Evolutionary conservation across 2,329 filamentous ascomycete genomes (phyloP).

Genomic region (Aspergillus brasiliensis): DNA sequence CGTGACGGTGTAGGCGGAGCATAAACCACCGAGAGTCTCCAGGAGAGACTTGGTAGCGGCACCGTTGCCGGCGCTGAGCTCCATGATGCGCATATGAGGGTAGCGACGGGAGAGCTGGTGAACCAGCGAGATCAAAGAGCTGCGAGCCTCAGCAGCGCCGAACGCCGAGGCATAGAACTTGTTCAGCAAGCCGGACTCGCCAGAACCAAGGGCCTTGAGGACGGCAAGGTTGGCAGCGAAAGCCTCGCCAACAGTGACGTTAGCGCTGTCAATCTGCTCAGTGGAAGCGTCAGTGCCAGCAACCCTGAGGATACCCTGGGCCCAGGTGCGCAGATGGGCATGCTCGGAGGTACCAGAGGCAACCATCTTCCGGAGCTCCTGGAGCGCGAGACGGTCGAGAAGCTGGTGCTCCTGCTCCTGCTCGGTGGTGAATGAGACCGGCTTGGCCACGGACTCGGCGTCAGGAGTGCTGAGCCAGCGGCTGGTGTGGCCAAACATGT

Average conservation of each 20-base stretch:
- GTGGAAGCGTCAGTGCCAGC: no score
- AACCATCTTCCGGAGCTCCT: no score
- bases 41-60: constrained; percentile 44
- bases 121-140: constrained; percentile 23
- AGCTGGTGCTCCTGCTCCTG: no score
- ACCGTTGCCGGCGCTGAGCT: constrained; percentile 50
- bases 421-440: no score
- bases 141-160: constrained; percentile 25
- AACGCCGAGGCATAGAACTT: background rate
- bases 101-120: constrained; percentile 43
- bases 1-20: constrained; percentile 48
- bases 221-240: no score
- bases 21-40: constrained; percentile 28
- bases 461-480: background rate
- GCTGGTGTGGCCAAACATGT: background rate
- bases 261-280: no score
- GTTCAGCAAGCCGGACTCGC: background rate
- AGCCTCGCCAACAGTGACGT: no score
- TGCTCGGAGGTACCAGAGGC: no score
- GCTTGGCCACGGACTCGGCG: background rate
- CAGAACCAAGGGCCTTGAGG: no score
- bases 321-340: no score
- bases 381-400: no score
- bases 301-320: no score
- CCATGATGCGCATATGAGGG: constrained; percentile 48